A percentile compares a stretch with the other conserved stretches of the same genome.
Conservation (phyloP, 345 rosid genomes). For the Boechera divaricarpa region DNA sequence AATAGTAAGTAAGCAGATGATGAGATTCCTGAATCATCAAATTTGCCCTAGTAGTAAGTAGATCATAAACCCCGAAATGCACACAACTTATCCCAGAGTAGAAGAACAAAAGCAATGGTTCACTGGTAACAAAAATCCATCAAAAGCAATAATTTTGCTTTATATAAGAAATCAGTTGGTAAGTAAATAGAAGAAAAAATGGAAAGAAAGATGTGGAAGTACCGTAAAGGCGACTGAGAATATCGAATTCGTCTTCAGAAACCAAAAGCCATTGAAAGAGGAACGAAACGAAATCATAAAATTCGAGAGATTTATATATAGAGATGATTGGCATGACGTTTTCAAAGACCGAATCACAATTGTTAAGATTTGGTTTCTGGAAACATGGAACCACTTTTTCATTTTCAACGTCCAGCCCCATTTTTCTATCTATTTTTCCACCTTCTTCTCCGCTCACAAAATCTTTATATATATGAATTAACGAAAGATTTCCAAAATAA, state of each 20-base stretch:
- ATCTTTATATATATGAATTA: too few relatives aligned
- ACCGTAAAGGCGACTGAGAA: constrained; percentile 14
- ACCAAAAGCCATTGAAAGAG: constrained; percentile 7
- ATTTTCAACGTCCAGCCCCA: too few relatives aligned
- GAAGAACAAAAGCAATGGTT: neutral
- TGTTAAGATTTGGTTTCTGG: constrained; percentile 22
- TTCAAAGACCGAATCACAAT: neutral
- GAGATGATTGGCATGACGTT: neutral
- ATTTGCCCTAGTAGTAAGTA: too few relatives aligned
- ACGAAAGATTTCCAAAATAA: too few relatives aligned
- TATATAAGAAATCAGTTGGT: neutral
- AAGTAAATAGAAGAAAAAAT: neutral
- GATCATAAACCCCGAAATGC: too few relatives aligned
- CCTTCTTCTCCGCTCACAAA: too few relatives aligned
- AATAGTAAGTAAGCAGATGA: too few relatives aligned
- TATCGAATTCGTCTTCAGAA: neutral
- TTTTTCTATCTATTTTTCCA: too few relatives aligned
- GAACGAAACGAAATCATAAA: neutral
- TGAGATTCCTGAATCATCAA: too few relatives aligned
- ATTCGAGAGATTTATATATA: neutral
- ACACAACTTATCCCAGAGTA: too few relatives aligned
- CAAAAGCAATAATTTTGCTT: neutral
- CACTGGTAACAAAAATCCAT: too few relatives aligned
- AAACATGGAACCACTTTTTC: constrained; percentile 8
- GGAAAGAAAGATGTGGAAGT: neutral